Percentiles rank a stretch among this genome's conserved stretches.
Conservation (phyloP, 352 stramenopile species). For the Globisporangium middletonii region DNA sequence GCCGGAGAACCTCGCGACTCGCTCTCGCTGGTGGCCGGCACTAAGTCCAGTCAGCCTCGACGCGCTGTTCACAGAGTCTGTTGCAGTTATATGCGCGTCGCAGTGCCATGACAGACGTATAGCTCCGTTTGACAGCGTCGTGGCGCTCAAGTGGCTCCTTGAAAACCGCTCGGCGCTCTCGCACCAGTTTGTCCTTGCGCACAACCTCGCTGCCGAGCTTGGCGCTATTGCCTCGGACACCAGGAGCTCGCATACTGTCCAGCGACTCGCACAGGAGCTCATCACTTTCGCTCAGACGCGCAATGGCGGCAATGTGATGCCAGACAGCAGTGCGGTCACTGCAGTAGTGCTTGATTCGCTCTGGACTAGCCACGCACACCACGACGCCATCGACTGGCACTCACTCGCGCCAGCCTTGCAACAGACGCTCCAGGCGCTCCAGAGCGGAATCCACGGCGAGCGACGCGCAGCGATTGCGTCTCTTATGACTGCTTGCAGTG, state of each 20-base stretch:
- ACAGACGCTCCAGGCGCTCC: background rate
- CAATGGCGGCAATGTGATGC: too few relatives aligned
- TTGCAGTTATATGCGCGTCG: background rate
- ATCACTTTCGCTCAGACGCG: background rate
- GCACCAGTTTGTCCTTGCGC: background rate
- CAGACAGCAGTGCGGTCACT: too few relatives aligned
- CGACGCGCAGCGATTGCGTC: background rate
- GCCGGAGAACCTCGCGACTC: too few relatives aligned
- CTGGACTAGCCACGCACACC: too few relatives aligned
- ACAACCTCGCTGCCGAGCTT: background rate
- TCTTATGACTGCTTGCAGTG: too few relatives aligned
- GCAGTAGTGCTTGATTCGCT: background rate
- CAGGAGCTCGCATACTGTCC: background rate
- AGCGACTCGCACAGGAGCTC: background rate
- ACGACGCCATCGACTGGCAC: too few relatives aligned
- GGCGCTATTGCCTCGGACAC: background rate
- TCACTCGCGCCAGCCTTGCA: background rate
- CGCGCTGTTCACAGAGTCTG: background rate
- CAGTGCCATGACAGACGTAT: background rate
- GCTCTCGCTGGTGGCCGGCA: background rate
- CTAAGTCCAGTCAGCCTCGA: background rate
- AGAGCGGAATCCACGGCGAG: background rate
- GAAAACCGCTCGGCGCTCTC: constrained; percentile 1
- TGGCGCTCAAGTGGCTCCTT: constrained; percentile 7
- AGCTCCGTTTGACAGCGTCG: background rate